Evolutionary conservation across 2,329 filamentous ascomycete species (phyloP).

Genomic region (Trichoderma oligosporum): DNA sequence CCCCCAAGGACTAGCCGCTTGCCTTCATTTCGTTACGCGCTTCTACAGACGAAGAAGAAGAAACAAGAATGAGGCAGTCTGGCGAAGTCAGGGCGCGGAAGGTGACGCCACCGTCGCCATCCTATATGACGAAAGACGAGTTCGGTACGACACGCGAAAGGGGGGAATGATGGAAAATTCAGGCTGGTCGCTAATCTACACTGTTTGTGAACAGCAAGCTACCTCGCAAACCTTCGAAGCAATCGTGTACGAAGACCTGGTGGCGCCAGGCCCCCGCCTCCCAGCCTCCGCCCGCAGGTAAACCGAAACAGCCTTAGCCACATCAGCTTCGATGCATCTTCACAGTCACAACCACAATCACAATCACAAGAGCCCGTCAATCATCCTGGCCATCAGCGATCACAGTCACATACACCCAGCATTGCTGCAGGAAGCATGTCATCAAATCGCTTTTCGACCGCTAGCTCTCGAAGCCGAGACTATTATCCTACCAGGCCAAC

Average conservation of each 20-base stretch:
- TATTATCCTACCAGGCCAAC: constrained; percentile 47
- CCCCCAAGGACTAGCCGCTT: background rate
- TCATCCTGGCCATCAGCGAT: constrained; percentile 26
- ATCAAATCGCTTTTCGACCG: constrained; percentile 47
- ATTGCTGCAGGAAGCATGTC: constrained; percentile 43
- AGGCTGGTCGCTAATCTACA: constrained; percentile 23
- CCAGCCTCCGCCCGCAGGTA: constrained; percentile 34
- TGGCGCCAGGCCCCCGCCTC: constrained; percentile 63
- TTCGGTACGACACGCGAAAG: constrained; percentile 50
- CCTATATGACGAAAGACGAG: constrained; percentile 64
- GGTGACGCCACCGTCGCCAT: constrained; percentile 57
- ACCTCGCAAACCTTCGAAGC: constrained; percentile 66
- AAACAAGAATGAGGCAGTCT: constrained; percentile 29
- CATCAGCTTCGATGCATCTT: constrained; percentile 32
- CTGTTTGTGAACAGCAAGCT: constrained; percentile 52
- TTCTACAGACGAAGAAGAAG: background rate
- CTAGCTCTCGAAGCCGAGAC: constrained; percentile 45
- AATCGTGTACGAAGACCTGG: constrained; percentile 65
- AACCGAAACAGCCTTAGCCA: constrained; percentile 32
- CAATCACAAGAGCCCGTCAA: constrained; percentile 27
- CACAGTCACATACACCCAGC: constrained; percentile 37
- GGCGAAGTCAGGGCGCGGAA: constrained; percentile 44
- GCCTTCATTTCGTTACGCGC: constrained; percentile 1
- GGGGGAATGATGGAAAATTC: background rate
- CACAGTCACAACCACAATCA: constrained; percentile 34